Evolutionary conservation across 257 asterid species (phyloP), one percentile per base, ranked within the genome.

Genomic region (Prunella vulgaris): DNA sequence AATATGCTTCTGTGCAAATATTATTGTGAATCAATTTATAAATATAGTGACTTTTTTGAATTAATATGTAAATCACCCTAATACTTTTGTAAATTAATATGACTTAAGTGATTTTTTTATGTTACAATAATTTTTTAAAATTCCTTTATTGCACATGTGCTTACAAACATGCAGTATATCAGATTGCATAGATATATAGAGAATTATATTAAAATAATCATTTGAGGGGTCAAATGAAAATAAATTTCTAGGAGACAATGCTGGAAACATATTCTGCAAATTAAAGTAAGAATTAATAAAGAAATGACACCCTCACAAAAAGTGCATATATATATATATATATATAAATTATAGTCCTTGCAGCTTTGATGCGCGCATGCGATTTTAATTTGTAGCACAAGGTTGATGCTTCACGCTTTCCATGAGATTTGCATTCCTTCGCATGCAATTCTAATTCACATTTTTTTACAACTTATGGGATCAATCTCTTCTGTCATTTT

Each of bases 341-440:
- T 56, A 37, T 0, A 32, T 32, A 32, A 9, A 37, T n/a, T 22
- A 57, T 57, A 33, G 5, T 0, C 5, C n/a, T n/a, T 33, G 70
- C 63, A 49, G 70, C 64, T 68, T 67, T 74, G 42, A 46, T 60
- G 46, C 14, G 40, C 21, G 76, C 76, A 61, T 71, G 76, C 76
- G 56, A 17, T 56, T 71, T 21, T n/a, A n/a, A n/a, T n/a, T n/a
- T 20, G 75, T 33, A 76, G 66, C 79, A 76, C 81, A 65, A 76
- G 77, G 74, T 73, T 33, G 77, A 80, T 76, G 46, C 67, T 30
- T 72, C 64, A 60, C 69, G 59, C 32, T 24, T 74, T 73, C 53
- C 57, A 61, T 60, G 20, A 65, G 75, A 80, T 76, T 58, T 80
- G 77, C 61, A 62, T 46, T 56, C 51, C 48, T 78, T 62, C 65